These are phyloP conservation scores for Creolimax fragrantissima DNA, from an alignment of 78 protist species.

Conservation along the genomic window DNA sequence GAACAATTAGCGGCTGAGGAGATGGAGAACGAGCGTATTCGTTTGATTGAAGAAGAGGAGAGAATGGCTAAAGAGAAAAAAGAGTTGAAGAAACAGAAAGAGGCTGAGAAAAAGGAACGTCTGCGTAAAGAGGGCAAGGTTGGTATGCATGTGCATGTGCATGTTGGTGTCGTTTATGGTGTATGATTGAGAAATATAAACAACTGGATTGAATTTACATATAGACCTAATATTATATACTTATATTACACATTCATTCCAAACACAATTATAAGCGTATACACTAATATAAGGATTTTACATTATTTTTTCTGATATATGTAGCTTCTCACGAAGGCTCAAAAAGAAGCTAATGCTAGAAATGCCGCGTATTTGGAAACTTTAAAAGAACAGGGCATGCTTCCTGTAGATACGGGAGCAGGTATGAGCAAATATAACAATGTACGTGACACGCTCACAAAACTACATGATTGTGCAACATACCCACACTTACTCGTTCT, in stretches of 20 bases:
- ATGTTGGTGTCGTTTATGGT: not conserved
- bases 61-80: not conserved
- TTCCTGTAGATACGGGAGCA: not conserved
- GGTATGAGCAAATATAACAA: not conserved
- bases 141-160: not conserved
- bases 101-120: not conserved
- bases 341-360: not conserved
- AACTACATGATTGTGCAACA: not conserved
- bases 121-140: not conserved
- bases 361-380: not conserved
- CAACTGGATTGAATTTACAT: no score
- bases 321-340: not conserved
- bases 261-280: no score
- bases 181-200: no score
- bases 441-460: not conserved
- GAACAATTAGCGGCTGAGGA: no score
- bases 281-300: no score
- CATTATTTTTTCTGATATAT: no score
- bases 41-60: slow-evolving; percentile 17
- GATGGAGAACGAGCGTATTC: slow-evolving; percentile 11
- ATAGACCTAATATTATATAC: no score
- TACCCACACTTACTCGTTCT: not conserved
- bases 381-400: slow-evolving; percentile 1
- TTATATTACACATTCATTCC: no score
- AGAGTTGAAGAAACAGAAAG: not conserved